Percentiles rank a stretch among this genome's conserved stretches.
Conservation (phyloP, 2,329 filamentous ascomycete species). For the Alternaria alternata region DNA sequence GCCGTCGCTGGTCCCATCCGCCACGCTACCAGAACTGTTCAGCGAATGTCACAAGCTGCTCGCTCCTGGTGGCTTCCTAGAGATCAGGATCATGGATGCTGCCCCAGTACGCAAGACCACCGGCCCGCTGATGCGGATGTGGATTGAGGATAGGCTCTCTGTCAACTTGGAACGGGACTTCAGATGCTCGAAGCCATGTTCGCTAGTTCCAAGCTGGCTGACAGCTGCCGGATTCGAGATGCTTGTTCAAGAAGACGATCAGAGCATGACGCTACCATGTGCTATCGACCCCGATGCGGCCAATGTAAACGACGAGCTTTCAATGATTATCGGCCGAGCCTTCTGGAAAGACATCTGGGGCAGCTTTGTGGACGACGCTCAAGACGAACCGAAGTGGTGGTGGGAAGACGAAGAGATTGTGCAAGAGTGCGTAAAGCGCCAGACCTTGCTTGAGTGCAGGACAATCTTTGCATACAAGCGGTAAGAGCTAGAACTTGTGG, state of each 20-base stretch:
- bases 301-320: conserved; percentile 44
- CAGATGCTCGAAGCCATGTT: conserved; percentile 67
- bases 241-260: conserved; percentile 26
- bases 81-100: conserved; percentile 70
- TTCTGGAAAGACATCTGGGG: conserved; percentile 53
- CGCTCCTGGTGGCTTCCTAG: conserved; percentile 62
- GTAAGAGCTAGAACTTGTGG: conserved; percentile 1
- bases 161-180: conserved; percentile 67
- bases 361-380: conserved; percentile 41
- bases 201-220: conserved; percentile 67
- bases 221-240: conserved; percentile 60
- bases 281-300: conserved; percentile 29
- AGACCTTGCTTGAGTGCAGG: conserved; percentile 50
- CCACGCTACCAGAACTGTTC: conserved; percentile 65
- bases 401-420: conserved; percentile 51
- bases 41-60: conserved; percentile 66
- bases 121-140: conserved; percentile 65
- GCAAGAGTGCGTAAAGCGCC: conserved; percentile 45
- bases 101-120: conserved; percentile 64
- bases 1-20: conserved; percentile 64
- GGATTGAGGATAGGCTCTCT: conserved; percentile 69
- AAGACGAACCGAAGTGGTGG: conserved; percentile 46
- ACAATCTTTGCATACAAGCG: conserved; percentile 48
- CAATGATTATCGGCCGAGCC: conserved; percentile 43
- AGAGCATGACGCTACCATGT: conserved; percentile 42